These are phyloP conservation scores for Penstemon davidsonii DNA, from an alignment of 257 asterid genomes.

Conservation along the genomic window DNA sequence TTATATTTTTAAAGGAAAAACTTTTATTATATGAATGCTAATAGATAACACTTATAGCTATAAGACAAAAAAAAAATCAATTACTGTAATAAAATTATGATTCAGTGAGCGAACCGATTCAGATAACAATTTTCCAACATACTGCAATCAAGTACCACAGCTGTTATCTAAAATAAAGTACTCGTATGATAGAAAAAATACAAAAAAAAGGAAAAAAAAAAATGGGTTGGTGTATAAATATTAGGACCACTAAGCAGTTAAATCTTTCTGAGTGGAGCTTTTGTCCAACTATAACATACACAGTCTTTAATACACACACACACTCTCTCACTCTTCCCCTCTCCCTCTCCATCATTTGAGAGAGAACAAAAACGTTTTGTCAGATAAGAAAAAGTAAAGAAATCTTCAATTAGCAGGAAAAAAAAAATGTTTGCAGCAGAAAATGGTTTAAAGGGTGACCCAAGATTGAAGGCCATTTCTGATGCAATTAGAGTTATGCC, in stretches of 20 bases:
- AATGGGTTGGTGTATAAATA: constrained; percentile 32
- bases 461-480: constrained; percentile 85
- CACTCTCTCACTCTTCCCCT: not conserved
- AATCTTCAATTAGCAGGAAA: not conserved
- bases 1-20: too few species aligned
- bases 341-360: too few species aligned
- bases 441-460: constrained; percentile 89
- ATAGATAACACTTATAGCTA: too few species aligned
- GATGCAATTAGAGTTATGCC: constrained; percentile 88
- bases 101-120: too few species aligned
- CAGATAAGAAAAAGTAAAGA: not conserved
- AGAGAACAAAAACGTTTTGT: not conserved
- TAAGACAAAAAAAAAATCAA: too few species aligned
- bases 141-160: constrained; percentile 28
- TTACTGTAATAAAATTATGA: too few species aligned
- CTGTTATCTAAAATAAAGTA: constrained; percentile 17
- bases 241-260: constrained; percentile 27
- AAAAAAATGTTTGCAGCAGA: constrained; percentile 87
- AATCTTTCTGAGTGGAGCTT: constrained; percentile 34
- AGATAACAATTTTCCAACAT: constrained; percentile 11
- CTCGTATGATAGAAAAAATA: not conserved
- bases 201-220: not conserved
- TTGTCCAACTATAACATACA: constrained; percentile 38
- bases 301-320: not conserved
- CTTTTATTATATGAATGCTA: too few species aligned